These are phyloP conservation scores for Sugiyamaella sp. DNA, from an alignment of 1,139 yeast species.

Conservation along the genomic window DNA sequence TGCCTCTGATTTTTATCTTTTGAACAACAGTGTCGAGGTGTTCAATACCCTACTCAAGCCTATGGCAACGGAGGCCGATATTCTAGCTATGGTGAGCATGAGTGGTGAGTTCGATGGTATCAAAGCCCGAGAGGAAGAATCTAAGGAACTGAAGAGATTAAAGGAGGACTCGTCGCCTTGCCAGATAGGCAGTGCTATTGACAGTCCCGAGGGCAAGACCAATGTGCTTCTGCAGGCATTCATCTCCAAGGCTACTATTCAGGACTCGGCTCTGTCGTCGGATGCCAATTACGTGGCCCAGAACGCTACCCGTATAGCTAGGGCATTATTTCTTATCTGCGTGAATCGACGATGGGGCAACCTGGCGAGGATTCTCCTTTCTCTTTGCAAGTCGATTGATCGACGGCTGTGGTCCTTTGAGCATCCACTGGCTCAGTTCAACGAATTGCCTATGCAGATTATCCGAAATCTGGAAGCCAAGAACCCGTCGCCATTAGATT, in stretches of 20 bases:
- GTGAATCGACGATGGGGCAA: conserved; percentile 88
- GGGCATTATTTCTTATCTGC: conserved; percentile 87
- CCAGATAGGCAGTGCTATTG: conserved; percentile 70
- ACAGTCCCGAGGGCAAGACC: conserved; percentile 82
- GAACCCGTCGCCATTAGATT: conserved; percentile 66
- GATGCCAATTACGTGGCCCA: conserved; percentile 95
- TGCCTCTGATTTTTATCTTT: conserved; percentile 89
- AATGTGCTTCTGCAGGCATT: conserved; percentile 85
- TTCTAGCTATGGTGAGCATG: conserved; percentile 85
- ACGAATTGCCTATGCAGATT: conserved; percentile 60
- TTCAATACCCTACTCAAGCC: conserved; percentile 87
- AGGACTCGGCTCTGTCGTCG: conserved; percentile 78
- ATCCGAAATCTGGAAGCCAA: conserved; percentile 63
- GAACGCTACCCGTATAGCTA: conserved; percentile 87
- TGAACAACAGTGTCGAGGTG: conserved; percentile 83
- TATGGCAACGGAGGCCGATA: conserved; percentile 88
- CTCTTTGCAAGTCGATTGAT: conserved; percentile 85
- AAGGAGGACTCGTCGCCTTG: conserved; percentile 67
- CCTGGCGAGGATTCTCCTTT: conserved; percentile 70
- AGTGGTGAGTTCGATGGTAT: conserved; percentile 93
- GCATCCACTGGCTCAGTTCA: conserved; percentile 66
- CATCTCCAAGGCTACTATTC: conserved; percentile 70
- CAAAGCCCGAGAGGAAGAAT: conserved; percentile 86
- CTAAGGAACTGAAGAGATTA: conserved; percentile 65
- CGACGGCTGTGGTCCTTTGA: conserved; percentile 85